Percentiles rank a stretch among this genome's conserved stretches.
Evolutionary conservation across 495 filamentous ascomycete genomes (phyloP).

Genomic region (Penicillium crystallinum): DNA sequence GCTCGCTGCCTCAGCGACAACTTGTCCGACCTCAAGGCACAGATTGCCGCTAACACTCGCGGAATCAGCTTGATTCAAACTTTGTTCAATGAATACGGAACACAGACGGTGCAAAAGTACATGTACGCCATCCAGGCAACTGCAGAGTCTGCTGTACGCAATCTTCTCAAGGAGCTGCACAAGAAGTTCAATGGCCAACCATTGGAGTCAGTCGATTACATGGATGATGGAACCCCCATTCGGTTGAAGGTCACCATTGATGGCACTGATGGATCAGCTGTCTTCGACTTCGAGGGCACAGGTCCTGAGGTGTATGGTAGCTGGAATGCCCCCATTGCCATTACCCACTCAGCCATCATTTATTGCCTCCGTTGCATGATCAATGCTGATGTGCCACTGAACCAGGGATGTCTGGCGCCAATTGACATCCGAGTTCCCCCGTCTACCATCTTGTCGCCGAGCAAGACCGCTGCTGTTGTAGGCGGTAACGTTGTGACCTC

Average conservation of each 20-base stretch:
- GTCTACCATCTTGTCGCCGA: slow-evolving; percentile 78
- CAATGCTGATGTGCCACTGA: slow-evolving; percentile 87
- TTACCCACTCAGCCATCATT: slow-evolving; percentile 94
- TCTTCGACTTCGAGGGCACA: slow-evolving; percentile 83
- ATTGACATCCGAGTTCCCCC: slow-evolving; percentile 82
- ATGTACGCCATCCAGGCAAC: slow-evolving; percentile 93
- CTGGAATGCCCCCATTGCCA: slow-evolving; percentile 90
- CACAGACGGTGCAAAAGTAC: slow-evolving; percentile 89
- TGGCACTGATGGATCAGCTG: slow-evolving; percentile 73
- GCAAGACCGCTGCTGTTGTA: slow-evolving; percentile 83
- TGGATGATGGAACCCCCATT: slow-evolving; percentile 96
- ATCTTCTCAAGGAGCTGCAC: slow-evolving; percentile 74
- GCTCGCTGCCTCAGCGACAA: slow-evolving; percentile 91
- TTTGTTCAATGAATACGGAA: slow-evolving; percentile 85
- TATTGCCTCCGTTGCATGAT: slow-evolving; percentile 94
- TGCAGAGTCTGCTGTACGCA: slow-evolving; percentile 79
- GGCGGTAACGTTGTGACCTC: slow-evolving; percentile 92
- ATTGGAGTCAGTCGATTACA: slow-evolving; percentile 82
- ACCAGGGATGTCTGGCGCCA: slow-evolving; percentile 90
- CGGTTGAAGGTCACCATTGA: slow-evolving; percentile 80
- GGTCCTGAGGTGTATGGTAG: slow-evolving; percentile 92
- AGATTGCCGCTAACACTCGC: slow-evolving; percentile 93
- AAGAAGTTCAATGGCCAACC: slow-evolving; percentile 72
- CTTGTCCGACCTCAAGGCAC: slow-evolving; percentile 91
- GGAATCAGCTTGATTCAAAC: slow-evolving; percentile 84